Base-by-base conservation (phyloP, 768 basidiomycete species). In the Lactarius sp. region DNA sequence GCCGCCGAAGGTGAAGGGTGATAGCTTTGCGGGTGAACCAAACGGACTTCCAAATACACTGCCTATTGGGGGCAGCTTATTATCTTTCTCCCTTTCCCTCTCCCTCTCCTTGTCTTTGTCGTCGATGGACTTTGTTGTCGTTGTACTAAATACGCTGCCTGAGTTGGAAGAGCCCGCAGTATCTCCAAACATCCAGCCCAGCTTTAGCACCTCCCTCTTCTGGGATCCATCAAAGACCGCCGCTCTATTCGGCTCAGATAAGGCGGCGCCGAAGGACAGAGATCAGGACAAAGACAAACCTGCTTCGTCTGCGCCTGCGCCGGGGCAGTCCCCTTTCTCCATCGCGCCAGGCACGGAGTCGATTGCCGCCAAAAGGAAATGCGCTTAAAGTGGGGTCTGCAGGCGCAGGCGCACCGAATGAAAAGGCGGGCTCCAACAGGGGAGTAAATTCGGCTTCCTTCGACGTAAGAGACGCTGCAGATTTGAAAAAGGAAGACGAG, bases 371-470 rank as follows among this genome's bases (percentile, higher is more conserved):
- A 22, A 59, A 66, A 34, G 64, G 39, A 16, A 55, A 66, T 46
- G 42, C 22, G 27, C 51, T 42, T 2, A 41, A 37, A 27, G 2
- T 27, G 41, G 33, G 3, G 33, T 39, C 39, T 44, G 51, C 4
- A 22, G 44, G 13, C 10, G 52, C 46, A 13, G 59, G 27, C 52
- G 44, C n/a, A 16, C 66, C 58, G 34, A 69, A 46, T 18, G 67
- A 51, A 22, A 70, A 68, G 1, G 62, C 39, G 27, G 69, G 50
- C 16, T 66, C 62, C 22, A 66, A 16, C 22, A 44, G 14, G 9
- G 61, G 20, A 13, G 56, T 33, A 39, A 53, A 18, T 20, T 51
- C 63, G 27, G 20, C 9, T 49, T 64, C 58, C 39, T 54, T 60
- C 33, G 58, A 18, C 10, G 52, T 41, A n/a, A 14, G 6, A 44